Base-by-base conservation (phyloP, 2,329 filamentous ascomycete species). In the Beauveria sp. region DNA sequence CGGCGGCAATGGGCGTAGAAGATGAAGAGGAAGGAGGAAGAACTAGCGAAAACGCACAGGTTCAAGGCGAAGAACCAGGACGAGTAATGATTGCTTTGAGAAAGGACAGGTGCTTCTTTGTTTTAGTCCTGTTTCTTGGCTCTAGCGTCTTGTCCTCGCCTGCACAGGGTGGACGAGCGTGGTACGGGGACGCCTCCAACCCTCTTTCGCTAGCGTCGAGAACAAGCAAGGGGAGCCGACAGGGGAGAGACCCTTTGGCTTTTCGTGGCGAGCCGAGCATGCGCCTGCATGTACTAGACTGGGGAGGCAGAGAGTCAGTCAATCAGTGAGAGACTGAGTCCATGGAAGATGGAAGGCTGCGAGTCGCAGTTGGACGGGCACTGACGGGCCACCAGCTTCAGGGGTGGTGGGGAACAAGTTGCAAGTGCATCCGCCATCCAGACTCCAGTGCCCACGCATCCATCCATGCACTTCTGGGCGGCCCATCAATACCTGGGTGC, bases 401-500 rank as follows among this genome's bases (percentile, higher is more conserved):
- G 55, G 55, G 55, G 57, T 54, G 57, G 57, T 59, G 57, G 57
- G 41, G 57, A 53, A 53, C 44, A 20, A 20, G 28, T 40, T 41
- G 40, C 30, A 16, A 20, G 28, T 46, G 48, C 48, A 58, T 34
- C 56, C 47, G 22, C 37, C 44, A 56, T 47, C 43, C 26, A 56
- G 41, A 50, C 47, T 50, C 12, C 14, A 16, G 34, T 14, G 14
- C 34, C 34, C 34, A 37, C 34, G 34, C 34, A 34, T 14, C 34
- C 34, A 37, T 37, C 34, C 34, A 37, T 37, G 34, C 34, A 16
- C 34, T 37, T 37, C 34, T 37, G 12, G 34, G 34, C 34, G 14
- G 34, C 34, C 34, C 34, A 37, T 37, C 34, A 37, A 37, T 37
- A 37, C 14, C 34, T 37, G 5, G 34, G 34, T 37, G 34, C 12